phyloP scores from a whole-genome alignment of 176 grass and related monocot species.

The Raddia distichophylla region DNA sequence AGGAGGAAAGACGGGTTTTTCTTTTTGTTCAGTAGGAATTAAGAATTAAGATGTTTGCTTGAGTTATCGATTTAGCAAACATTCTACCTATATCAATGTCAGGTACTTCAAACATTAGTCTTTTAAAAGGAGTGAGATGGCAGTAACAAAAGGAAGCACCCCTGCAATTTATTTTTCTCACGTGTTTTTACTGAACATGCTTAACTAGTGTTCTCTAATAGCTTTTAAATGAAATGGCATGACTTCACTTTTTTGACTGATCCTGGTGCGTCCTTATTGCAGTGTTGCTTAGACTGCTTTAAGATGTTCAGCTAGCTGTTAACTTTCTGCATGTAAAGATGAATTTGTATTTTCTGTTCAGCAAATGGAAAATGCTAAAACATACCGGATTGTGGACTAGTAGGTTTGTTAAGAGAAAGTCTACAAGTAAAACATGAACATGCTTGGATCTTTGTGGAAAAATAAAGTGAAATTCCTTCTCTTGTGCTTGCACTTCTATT shows the following conservation, averaged over 20 bases:
- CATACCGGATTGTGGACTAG: neutral
- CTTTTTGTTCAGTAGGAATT: neutral
- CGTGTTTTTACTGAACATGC: neutral
- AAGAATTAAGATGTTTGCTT: neutral
- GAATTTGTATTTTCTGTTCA: neutral
- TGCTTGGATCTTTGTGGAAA: neutral
- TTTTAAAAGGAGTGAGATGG: conserved; percentile 12
- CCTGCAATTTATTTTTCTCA: conserved; percentile 2
- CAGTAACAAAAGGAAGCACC: conserved; percentile 12
- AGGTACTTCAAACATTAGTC: neutral
- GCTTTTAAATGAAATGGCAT: conserved; percentile 6
- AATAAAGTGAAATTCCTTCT: neutral
- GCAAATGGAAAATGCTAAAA: neutral
- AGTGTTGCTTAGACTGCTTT: conserved; percentile 4
- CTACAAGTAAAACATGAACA: neutral
- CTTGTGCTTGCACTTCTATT: neutral
- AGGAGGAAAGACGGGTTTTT: neutral
- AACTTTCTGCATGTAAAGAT: conserved; percentile 1
- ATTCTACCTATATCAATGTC: neutral
- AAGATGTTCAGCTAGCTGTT: conserved; percentile 11
- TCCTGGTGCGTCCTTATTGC: neutral
- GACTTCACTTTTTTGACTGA: conserved; percentile 2
- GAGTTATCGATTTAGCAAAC: neutral
- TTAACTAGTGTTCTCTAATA: neutral
- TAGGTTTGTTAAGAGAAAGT: neutral